Percentiles rank a stretch among this genome's conserved stretches.
Conservation (phyloP, 345 rosid species). For the Citrus sinensis region DNA sequence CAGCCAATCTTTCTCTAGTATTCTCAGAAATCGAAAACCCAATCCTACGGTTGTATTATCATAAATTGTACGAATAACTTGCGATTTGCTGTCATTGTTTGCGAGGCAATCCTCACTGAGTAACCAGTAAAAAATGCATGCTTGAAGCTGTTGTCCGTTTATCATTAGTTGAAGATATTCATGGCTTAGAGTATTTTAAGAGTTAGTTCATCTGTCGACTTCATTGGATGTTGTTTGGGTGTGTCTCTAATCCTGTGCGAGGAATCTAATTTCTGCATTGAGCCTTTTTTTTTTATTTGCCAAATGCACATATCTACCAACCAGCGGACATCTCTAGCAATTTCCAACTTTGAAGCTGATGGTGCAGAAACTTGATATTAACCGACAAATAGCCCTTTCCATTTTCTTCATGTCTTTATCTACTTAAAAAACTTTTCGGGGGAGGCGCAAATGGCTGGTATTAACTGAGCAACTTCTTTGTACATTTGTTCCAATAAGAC, state of each 20-base stretch:
- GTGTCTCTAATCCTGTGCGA: background rate
- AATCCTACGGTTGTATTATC: conserved; percentile 8
- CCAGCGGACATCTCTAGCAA: background rate
- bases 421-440: too few species aligned
- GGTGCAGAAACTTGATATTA: too few species aligned
- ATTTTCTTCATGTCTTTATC: too few species aligned
- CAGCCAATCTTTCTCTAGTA: conserved; percentile 15
- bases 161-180: background rate
- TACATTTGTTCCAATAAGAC: too few species aligned
- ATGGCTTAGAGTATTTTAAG: background rate
- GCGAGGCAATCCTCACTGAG: background rate
- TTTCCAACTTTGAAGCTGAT: background rate
- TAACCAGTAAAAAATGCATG: background rate
- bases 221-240: background rate
- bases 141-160: background rate
- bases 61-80: background rate
- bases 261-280: background rate
- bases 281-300: background rate
- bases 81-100: background rate
- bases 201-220: background rate
- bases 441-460: too few species aligned
- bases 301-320: too few species aligned
- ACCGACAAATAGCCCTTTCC: too few species aligned
- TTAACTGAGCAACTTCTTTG: too few species aligned
- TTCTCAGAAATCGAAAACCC: background rate